phyloP scores from a whole-genome alignment of 306 rosid species.

The Trifolium repens region DNA sequence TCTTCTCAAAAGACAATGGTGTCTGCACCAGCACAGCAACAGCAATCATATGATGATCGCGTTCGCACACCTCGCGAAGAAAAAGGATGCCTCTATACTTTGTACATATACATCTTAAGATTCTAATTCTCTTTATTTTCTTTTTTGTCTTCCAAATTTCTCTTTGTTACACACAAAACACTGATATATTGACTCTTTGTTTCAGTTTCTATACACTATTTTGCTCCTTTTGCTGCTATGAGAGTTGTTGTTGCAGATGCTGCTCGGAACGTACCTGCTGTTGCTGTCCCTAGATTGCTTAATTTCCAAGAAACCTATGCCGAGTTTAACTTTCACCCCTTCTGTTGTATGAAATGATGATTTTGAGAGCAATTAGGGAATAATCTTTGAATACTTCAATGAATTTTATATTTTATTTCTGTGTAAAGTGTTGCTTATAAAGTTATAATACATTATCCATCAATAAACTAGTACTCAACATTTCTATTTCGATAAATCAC shows the following conservation, averaged over 20 bases:
- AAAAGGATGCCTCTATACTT: not conserved
- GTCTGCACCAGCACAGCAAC: not conserved
- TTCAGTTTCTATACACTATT: not conserved
- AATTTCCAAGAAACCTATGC: not conserved
- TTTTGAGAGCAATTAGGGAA: slow-evolving; percentile 21
- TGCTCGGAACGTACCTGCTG: not conserved
- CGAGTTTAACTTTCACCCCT: slow-evolving; percentile 23
- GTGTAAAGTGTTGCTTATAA: not conserved
- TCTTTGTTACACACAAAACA: not conserved
- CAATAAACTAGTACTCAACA: slow-evolving; percentile 5
- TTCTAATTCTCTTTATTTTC: not conserved
- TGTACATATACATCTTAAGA: not conserved
- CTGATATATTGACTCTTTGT: not conserved
- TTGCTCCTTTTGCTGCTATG: not conserved
- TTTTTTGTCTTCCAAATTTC: not conserved
- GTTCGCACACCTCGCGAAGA: not conserved
- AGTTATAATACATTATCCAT: not conserved
- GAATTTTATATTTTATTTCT: not conserved
- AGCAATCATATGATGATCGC: not conserved
- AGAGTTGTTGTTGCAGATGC: not conserved
- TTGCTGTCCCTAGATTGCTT: slow-evolving; percentile 52
- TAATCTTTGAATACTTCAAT: slow-evolving; percentile 19
- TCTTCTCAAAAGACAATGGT: not conserved
- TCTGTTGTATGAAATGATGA: slow-evolving; percentile 27
- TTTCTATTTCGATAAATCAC: not conserved